Percentiles rank a stretch among this genome's conserved stretches.
These are phyloP conservation scores for Aspergillus ostianus DNA, from an alignment of 495 filamentous ascomycete genomes.

Conservation along the genomic window DNA sequence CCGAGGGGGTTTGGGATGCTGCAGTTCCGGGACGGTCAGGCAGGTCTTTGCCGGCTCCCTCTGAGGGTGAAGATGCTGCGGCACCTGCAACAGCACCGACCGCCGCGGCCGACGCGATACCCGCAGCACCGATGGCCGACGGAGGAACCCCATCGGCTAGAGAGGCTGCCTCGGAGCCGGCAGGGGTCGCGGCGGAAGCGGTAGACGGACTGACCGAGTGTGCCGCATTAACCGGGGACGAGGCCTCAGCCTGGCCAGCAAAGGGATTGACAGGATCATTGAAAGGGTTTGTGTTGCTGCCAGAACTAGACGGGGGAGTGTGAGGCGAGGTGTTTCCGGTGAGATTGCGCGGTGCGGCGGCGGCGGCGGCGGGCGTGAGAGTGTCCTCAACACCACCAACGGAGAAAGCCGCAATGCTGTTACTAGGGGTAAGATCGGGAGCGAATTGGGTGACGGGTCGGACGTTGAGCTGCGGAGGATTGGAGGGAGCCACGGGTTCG, in stretches of 20 bases:
- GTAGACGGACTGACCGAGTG: conserved; percentile 7
- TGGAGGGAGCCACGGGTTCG: conserved; percentile 37
- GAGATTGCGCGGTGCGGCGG: conserved; percentile 34
- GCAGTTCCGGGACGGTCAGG: conserved; percentile 20
- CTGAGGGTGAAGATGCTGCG: conserved; percentile 31
- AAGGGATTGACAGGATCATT: conserved; percentile 54
- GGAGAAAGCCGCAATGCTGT: conserved; percentile 35
- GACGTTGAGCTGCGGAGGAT: conserved; percentile 79
- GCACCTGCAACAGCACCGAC: conserved; percentile 36
- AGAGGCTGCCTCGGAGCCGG: conserved; percentile 11
- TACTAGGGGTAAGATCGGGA: conserved; percentile 57
- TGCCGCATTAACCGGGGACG: conserved; percentile 23
- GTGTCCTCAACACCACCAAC: conserved; percentile 34
- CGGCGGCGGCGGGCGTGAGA: conserved; percentile 26
- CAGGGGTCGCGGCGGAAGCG: background rate
- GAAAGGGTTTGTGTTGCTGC: conserved; percentile 42
- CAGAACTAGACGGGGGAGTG: conserved; percentile 40
- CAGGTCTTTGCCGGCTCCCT: conserved; percentile 37
- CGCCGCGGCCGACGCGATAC: conserved; percentile 40
- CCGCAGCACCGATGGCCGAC: conserved; percentile 2
- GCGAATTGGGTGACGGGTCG: conserved; percentile 86
- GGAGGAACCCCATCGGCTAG: background rate
- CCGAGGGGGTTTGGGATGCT: conserved; percentile 23
- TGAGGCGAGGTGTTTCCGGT: conserved; percentile 38
- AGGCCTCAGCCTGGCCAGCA: conserved; percentile 44